phyloP scores from a whole-genome alignment of 2,329 filamentous ascomycete species.

The Rosellinia necatrix region DNA sequence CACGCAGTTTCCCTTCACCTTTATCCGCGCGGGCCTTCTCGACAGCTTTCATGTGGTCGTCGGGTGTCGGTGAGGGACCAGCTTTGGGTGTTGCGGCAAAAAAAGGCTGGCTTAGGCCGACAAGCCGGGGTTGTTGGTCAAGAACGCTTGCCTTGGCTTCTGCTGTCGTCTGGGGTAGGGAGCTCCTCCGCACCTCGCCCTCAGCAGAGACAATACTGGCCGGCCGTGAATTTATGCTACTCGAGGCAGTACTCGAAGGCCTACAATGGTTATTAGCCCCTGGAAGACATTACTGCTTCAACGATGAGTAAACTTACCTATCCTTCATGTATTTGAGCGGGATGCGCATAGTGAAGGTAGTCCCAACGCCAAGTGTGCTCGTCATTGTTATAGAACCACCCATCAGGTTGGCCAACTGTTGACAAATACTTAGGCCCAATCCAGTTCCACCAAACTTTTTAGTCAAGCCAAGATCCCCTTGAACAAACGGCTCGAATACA shows the following conservation, averaged over 20 bases:
- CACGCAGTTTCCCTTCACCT: slow-evolving; percentile 69
- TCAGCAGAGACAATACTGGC: slow-evolving; percentile 52
- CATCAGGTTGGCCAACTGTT: slow-evolving; percentile 84
- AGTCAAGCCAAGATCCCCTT: slow-evolving; percentile 86
- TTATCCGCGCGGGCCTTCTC: slow-evolving; percentile 67
- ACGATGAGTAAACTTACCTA: slow-evolving; percentile 49
- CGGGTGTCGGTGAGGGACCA: slow-evolving; percentile 46
- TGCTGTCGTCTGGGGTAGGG: slow-evolving; percentile 38
- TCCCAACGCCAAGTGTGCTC: slow-evolving; percentile 75
- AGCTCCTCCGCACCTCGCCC: slow-evolving; percentile 43
- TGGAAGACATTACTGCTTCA: neutral
- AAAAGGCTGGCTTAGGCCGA: slow-evolving; percentile 83
- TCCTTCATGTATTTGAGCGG: slow-evolving; percentile 78
- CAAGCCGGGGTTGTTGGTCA: slow-evolving; percentile 75
- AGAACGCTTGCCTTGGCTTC: slow-evolving; percentile 52
- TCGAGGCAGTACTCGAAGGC: slow-evolving; percentile 59
- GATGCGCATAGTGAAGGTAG: slow-evolving; percentile 81
- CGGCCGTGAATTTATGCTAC: slow-evolving; percentile 56
- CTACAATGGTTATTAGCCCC: slow-evolving; percentile 37
- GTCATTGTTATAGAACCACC: slow-evolving; percentile 73
- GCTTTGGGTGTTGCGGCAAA: slow-evolving; percentile 58
- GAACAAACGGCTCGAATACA: slow-evolving; percentile 93
- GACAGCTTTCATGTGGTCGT: slow-evolving; percentile 68
- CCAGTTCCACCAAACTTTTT: slow-evolving; percentile 91
- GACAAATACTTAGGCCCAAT: slow-evolving; percentile 85